Percentiles rank a stretch among this genome's conserved stretches.
Evolutionary conservation across 2,329 filamentous ascomycete genomes (phyloP).

Genomic region (Rugonectria rugulosa): DNA sequence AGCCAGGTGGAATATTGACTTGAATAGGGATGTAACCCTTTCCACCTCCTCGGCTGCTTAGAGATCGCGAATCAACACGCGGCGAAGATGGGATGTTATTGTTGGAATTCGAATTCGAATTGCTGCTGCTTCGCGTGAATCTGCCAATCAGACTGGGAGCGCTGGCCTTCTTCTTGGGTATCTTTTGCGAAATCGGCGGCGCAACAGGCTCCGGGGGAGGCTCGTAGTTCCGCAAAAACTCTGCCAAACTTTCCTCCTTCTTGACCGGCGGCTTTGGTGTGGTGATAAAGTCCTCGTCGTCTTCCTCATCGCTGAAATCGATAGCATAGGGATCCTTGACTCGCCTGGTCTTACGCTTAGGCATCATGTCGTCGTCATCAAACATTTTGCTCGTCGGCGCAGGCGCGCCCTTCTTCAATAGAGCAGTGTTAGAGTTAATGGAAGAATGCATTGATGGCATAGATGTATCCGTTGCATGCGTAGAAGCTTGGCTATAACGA

Average conservation of each 20-base stretch:
- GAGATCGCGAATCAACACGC: slow-evolving; percentile 43
- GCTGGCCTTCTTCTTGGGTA: slow-evolving; percentile 70
- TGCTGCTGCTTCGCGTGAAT: slow-evolving; percentile 54
- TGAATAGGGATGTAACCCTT: slow-evolving; percentile 62
- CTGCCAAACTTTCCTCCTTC: slow-evolving; percentile 73
- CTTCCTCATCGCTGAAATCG: slow-evolving; percentile 74
- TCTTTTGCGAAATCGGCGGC: slow-evolving; percentile 43
- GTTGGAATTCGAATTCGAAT: slow-evolving; percentile 17
- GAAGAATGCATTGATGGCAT: slow-evolving; percentile 67
- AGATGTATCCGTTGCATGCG: slow-evolving; percentile 64
- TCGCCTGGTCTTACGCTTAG: slow-evolving; percentile 77
- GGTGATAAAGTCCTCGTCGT: slow-evolving; percentile 54
- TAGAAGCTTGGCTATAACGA: slow-evolving; percentile 64
- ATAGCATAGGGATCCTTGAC: slow-evolving; percentile 94
- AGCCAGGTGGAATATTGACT: slow-evolving; percentile 55
- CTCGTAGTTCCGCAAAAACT: slow-evolving; percentile 75
- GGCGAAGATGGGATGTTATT: slow-evolving; percentile 29
- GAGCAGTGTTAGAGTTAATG: slow-evolving; percentile 77
- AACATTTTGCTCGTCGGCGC: slow-evolving; percentile 47
- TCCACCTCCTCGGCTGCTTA: slow-evolving; percentile 48
- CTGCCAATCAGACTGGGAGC: slow-evolving; percentile 68
- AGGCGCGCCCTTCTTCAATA: slow-evolving; percentile 56
- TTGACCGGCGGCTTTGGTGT: slow-evolving; percentile 48
- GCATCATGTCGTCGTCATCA: slow-evolving; percentile 63
- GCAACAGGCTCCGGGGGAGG: slow-evolving; percentile 64